A percentile compares a stretch with the other conserved stretches of the same genome.
Evolutionary conservation across 768 basidiomycete species (phyloP).

Genomic region (Sistotremastrum niveocremeum): DNA sequence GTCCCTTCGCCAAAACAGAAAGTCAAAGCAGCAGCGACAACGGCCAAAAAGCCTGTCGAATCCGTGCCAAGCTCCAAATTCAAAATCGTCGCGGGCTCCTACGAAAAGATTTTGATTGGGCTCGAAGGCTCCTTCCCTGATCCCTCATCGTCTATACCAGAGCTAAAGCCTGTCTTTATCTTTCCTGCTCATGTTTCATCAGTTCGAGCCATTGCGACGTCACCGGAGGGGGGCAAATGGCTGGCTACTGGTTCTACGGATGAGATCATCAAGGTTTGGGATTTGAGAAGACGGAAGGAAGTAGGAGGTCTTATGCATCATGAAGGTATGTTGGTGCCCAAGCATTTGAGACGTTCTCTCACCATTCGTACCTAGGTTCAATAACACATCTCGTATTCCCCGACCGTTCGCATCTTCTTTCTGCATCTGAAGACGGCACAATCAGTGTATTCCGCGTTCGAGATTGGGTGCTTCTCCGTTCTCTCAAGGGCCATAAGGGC

Average conservation of each 20-base stretch:
- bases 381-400: slow-evolving; percentile 83
- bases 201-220: slow-evolving; percentile 81
- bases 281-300: slow-evolving; percentile 81
- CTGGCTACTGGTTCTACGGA: slow-evolving; percentile 92
- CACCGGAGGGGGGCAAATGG: slow-evolving; percentile 88
- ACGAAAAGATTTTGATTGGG: slow-evolving; percentile 93
- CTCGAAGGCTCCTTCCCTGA: slow-evolving; percentile 44
- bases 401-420: slow-evolving; percentile 78
- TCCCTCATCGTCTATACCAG: slow-evolving; percentile 19
- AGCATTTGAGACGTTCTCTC: not conserved
- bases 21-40: too few relatives aligned
- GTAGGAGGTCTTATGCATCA: slow-evolving; percentile 93
- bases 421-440: slow-evolving; percentile 87
- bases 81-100: slow-evolving; percentile 83
- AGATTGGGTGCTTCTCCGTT: slow-evolving; percentile 84
- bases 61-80: slow-evolving; percentile 32
- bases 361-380: slow-evolving; percentile 43
- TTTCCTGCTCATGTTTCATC: slow-evolving; percentile 95
- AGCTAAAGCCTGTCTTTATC: slow-evolving; percentile 74
- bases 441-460: slow-evolving; percentile 83
- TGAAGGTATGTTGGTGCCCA: slow-evolving; percentile 43
- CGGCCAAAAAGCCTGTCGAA: too few relatives aligned
- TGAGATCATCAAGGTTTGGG: slow-evolving; percentile 96
- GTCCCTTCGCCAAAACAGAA: too few relatives aligned
- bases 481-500: slow-evolving; percentile 87